Conservation (phyloP, 1,284 basidiomycete genomes). For the Malassezia caprae region DNA sequence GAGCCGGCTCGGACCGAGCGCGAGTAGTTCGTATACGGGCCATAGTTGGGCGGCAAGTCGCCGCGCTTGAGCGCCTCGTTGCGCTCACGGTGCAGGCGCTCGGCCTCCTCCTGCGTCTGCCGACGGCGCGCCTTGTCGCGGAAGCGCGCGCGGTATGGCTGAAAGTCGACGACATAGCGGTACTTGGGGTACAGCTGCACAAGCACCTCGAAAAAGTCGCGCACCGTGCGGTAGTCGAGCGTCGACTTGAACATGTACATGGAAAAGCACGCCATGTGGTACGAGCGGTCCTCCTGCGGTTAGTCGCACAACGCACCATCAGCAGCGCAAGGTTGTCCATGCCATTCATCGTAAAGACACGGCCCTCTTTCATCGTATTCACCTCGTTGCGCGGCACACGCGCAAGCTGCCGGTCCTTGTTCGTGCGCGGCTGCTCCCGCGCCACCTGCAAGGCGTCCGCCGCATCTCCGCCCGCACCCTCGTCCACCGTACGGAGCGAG, state of each 20-base stretch:
- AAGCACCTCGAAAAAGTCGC: constrained; percentile 41
- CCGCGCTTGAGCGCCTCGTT: constrained; percentile 3
- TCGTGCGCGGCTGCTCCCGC: constrained; percentile 9
- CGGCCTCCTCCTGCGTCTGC: constrained; percentile 10
- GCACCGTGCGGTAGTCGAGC: constrained; percentile 39
- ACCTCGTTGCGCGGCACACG: constrained; percentile 10
- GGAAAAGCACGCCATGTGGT: constrained; percentile 44
- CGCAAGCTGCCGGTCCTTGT: constrained; percentile 5
- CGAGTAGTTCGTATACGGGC: constrained; percentile 31
- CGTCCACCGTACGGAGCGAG: not conserved
- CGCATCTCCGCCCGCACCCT: not conserved
- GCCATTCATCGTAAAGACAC: constrained; percentile 24
- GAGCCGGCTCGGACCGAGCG: constrained; percentile 37
- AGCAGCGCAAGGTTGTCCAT: constrained; percentile 45
- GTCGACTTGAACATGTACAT: constrained; percentile 45
- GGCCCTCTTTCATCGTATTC: constrained; percentile 11
- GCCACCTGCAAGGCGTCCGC: constrained; percentile 2
- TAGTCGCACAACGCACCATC: constrained; percentile 14
- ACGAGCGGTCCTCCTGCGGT: constrained; percentile 33
- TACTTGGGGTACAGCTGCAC: constrained; percentile 44
- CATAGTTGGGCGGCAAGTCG: constrained; percentile 19
- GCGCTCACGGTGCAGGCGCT: not conserved
- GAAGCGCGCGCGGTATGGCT: constrained; percentile 29
- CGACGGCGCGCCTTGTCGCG: constrained; percentile 17
- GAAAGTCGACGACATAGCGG: constrained; percentile 40